Evolutionary conservation across 2,329 filamentous ascomycete genomes (phyloP), one percentile per base, ranked within the genome.

Genomic region (Claviceps spartinae): DNA sequence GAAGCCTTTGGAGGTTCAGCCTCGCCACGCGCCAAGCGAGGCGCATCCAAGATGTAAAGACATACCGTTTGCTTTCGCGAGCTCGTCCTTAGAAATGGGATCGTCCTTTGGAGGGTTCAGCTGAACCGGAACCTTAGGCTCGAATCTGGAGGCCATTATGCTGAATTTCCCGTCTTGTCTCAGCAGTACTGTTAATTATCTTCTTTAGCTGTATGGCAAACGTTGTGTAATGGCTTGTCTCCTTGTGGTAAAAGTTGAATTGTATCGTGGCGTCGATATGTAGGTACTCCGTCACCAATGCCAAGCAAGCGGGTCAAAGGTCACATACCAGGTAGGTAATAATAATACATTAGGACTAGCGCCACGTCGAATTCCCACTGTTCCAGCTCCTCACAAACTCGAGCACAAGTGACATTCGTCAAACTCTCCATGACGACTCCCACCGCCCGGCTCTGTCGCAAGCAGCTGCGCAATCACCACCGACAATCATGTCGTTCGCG

Each of bases 71-170:
- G 88, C 88, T 66, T 85, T 84, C 41, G 83, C 76, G 56, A 98
- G 76, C 61, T 91, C 82, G 54, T 93, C 86, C 1, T 76, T 63
- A n/a, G 83, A 82, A 61, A 98, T 96, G 40, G 79, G 78, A 62
- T 96, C 90, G 64, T 88, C 78, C 71, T 94, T 97, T 14, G 93
- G 93, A 40, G 88, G 84, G 53, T 85, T 76, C 54, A 98, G 79
- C 53, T 82, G 71, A 54, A 93, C 83, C 3, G 86, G 78, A 30
- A 73, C 72, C 69, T 93, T 94, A 44, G 88, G 88, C 65, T 86
- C 84, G 61, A 94, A 94, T 60, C 79, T 84, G 57, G 75, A 78
- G 55, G 75, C 66, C 78, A 82, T 82, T 56, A 38, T 49, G 30
- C 30, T 34, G 47, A 7, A 4, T 11, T 20, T 40, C 37, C 43